Percentiles rank a stretch among this genome's conserved stretches.
Conservation (phyloP, 768 basidiomycete genomes). For the Cystobasidium ongulense region DNA sequence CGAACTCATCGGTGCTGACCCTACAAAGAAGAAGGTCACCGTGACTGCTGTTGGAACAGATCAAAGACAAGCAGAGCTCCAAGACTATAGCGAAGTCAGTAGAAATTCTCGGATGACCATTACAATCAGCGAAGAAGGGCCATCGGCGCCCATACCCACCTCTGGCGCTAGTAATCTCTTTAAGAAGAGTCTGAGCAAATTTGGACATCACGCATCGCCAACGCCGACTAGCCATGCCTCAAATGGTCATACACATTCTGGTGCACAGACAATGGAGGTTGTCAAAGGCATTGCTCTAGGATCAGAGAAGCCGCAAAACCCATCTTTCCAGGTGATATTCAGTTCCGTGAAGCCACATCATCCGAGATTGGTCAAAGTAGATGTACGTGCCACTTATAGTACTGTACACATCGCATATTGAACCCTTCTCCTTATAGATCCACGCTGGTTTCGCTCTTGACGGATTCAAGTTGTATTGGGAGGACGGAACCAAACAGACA, state of each 20-base stretch:
- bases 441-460: constrained; percentile 15
- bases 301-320: constrained; percentile 21
- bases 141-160: constrained; percentile 16
- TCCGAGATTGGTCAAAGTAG: constrained; percentile 15
- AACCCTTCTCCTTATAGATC: background rate
- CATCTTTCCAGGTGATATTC: constrained; percentile 17
- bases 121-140: constrained; percentile 13
- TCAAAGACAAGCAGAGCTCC: constrained; percentile 23
- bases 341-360: constrained; percentile 12
- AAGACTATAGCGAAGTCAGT: constrained; percentile 6
- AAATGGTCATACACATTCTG: background rate
- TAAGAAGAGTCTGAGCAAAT: background rate
- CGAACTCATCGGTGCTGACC: background rate
- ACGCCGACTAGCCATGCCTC: background rate
- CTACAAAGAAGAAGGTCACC: constrained; percentile 9
- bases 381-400: background rate
- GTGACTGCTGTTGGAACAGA: constrained; percentile 26
- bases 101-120: constrained; percentile 6
- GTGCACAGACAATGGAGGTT: background rate
- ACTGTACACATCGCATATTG: background rate
- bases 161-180: background rate
- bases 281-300: constrained; percentile 27
- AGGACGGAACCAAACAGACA: constrained; percentile 16
- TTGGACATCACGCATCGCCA: background rate
- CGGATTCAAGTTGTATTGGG: constrained; percentile 27